phyloP scores from a whole-genome alignment of 495 filamentous ascomycete species.

The Hypoxylon rickii region DNA sequence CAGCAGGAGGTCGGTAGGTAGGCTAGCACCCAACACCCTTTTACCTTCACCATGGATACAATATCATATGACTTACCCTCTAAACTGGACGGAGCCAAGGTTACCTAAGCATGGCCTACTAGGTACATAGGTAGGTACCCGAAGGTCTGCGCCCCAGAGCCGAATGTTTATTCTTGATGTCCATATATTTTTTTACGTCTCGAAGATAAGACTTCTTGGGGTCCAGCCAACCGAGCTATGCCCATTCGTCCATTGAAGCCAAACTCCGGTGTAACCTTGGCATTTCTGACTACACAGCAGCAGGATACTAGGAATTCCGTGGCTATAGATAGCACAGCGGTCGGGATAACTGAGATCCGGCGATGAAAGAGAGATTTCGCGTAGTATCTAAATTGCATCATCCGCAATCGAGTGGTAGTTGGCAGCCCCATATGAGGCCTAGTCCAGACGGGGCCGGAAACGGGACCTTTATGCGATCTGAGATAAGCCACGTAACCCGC shows the following conservation, averaged over 20 bases:
- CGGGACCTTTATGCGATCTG: neutral
- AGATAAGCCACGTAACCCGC: neutral
- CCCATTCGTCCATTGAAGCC: neutral
- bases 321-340: constrained; percentile 11
- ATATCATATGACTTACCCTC: no score
- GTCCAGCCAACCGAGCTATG: no score
- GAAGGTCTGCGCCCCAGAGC: no score
- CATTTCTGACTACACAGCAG: neutral
- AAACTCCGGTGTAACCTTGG: neutral
- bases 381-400: constrained; percentile 1
- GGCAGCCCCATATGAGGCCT: neutral
- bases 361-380: neutral
- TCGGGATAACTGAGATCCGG: constrained; percentile 14
- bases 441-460: neutral
- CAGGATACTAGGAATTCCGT: neutral
- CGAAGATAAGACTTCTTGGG: no score
- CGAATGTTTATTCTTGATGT: no score
- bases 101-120: no score
- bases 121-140: no score
- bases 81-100: no score
- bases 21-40: no score
- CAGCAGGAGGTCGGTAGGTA: no score
- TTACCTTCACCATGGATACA: no score
- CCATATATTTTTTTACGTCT: no score
- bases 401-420: constrained; percentile 2